Base-by-base conservation (phyloP, 345 rosid species). In the Hirschfeldia incana region DNA sequence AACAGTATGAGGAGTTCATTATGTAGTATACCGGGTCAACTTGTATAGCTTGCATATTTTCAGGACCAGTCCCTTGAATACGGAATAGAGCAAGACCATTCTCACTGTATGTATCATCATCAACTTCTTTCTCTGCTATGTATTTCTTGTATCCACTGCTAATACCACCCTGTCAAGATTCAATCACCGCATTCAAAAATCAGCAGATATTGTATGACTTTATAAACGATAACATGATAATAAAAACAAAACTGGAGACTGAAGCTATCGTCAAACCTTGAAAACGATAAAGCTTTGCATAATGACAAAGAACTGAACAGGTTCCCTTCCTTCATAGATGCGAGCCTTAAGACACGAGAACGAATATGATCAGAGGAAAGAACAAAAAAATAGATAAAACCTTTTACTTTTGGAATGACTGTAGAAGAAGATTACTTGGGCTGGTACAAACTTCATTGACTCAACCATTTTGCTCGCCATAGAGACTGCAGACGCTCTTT, bases 31-130 rank as follows among this genome's bases (percentile, higher is more conserved):
- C 99, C 27, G 94, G 81, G 65, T 93, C 97, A 78, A 95, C 97
- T 93, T 95, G 99, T 80, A 95, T 88, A 11, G 99, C 92, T 86
- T 95, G 99, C 98, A 95, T 93, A 83, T 93, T 90, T 66, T 95
- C 98, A 29, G 98, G 97, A 85, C 99, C 99, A 76, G 97, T 86
- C 57, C 99, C 99, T 83, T 95, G 97, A 73, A 95, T 84, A 29
- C 94, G 93, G 81, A 95, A 95, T 55, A 95, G 78, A 57, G 99
- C 99, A 79, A 89, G 55, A 42, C 96, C 90, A 64, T 90, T 89
- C 83, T 91, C 94, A 57, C 70, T 84, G 72, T 91, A 95, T 34
- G 97, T 93, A 62, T 86, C 89, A 82, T 91, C 94, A 8, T 88
- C 90, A 68, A 89, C 83, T 87, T 84, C 97, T 68, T 87, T 93